Percentiles rank a stretch among this genome's conserved stretches.
phyloP scores from a whole-genome alignment of 768 basidiomycete genomes.

The Xerocomellus intermedius region DNA sequence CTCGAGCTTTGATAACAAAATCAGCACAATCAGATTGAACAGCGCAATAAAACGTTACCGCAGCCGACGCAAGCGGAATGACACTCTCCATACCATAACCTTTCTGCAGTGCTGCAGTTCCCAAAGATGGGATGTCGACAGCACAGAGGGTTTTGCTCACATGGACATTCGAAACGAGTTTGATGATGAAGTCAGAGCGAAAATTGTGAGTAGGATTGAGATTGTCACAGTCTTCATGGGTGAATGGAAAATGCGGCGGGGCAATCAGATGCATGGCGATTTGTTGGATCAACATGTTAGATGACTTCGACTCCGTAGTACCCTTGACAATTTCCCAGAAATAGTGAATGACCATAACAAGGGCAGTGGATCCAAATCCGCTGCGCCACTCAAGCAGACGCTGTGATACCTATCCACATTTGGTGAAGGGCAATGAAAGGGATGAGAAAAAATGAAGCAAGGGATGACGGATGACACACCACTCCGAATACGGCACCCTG shows the following conservation, averaged over 20 bases:
- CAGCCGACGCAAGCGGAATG: not conserved
- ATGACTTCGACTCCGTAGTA: not conserved
- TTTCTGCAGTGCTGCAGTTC: not conserved
- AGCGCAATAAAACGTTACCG: not conserved
- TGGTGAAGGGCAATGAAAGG: not conserved
- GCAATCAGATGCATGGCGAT: not conserved
- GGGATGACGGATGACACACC: not conserved
- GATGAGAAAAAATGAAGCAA: not conserved
- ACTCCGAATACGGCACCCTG: not conserved
- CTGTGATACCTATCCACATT: conserved; percentile 1
- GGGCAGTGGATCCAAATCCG: not conserved
- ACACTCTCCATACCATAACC: not conserved
- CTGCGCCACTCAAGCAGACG: conserved; percentile 1
- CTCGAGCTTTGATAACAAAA: not conserved
- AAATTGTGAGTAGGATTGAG: not conserved
- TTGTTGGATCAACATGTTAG: not conserved
- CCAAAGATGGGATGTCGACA: not conserved
- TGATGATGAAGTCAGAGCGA: not conserved
- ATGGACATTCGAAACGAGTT: not conserved
- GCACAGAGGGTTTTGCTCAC: not conserved
- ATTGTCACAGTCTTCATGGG: not conserved
- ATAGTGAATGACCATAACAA: not conserved
- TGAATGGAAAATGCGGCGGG: not conserved
- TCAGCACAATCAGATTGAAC: no score
- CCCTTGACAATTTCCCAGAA: not conserved